A percentile compares a stretch with the other conserved stretches of the same genome.
Conservation (phyloP, 129 eudicot genomes). For the Centaurea solstitialis region DNA sequence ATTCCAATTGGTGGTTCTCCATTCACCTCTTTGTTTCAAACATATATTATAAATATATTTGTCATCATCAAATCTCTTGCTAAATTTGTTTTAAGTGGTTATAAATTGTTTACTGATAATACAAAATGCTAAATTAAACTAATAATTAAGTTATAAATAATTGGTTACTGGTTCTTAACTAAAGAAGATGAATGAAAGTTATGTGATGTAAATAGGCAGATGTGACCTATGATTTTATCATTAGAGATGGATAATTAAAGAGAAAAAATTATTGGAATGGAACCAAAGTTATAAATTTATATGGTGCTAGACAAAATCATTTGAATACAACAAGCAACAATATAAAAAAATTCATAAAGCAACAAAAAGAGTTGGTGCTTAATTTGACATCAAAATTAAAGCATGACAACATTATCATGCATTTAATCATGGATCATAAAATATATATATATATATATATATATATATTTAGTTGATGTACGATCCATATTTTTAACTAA, state of each 20-base stretch:
- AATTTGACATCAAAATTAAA: slow-evolving; percentile 14
- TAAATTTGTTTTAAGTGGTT: neutral
- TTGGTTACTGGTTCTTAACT: neutral
- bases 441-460: too few relatives aligned
- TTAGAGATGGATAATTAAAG: slow-evolving; percentile 8
- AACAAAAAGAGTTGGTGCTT: slow-evolving; percentile 2
- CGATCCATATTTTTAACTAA: neutral
- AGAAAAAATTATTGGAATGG: slow-evolving; percentile 15
- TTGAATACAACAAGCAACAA: slow-evolving; percentile 33
- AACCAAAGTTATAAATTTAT: slow-evolving; percentile 12
- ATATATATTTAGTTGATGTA: too few relatives aligned
- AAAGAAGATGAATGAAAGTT: neutral
- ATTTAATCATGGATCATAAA: neutral
- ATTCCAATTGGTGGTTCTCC: slow-evolving; percentile 21
- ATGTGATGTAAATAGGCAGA: neutral
- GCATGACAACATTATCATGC: slow-evolving; percentile 8
- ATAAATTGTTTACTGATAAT: too few relatives aligned
- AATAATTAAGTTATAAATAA: neutral
- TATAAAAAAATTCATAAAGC: slow-evolving; percentile 15
- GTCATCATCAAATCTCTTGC: neutral
- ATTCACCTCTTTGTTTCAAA: neutral
- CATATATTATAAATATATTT: neutral
- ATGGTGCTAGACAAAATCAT: slow-evolving; percentile 33
- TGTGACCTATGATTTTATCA: neutral
- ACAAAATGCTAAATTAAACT: neutral